Percentiles rank a stretch among this genome's conserved stretches.
Evolutionary conservation across 768 basidiomycete genomes (phyloP).

Genomic region (Agrocybe chaxingu): DNA sequence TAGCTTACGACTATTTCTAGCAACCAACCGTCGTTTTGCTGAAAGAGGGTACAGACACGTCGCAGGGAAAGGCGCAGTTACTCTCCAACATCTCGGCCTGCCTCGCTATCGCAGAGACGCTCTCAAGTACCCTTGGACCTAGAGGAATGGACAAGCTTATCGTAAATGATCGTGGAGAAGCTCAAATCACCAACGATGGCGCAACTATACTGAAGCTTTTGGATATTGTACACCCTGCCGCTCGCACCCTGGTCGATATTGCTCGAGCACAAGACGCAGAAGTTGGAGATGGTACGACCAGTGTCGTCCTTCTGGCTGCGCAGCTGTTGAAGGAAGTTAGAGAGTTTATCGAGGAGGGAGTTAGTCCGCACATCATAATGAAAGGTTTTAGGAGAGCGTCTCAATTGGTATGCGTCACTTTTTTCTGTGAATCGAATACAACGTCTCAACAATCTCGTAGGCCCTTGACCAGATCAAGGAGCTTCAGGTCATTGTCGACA

Average conservation of each 20-base stretch:
- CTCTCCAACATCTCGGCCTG: slow-evolving; percentile 97
- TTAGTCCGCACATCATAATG: slow-evolving; percentile 97
- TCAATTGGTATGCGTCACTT: slow-evolving; percentile 60
- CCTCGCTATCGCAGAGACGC: slow-evolving; percentile 87
- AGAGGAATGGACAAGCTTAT: slow-evolving; percentile 99
- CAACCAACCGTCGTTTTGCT: slow-evolving; percentile 98
- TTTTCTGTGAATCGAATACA: background rate
- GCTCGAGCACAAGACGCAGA: slow-evolving; percentile 98
- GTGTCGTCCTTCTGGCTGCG: slow-evolving; percentile 90
- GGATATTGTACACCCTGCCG: slow-evolving; percentile 97
- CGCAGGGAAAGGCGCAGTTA: slow-evolving; percentile 89
- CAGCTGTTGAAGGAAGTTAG: slow-evolving; percentile 93
- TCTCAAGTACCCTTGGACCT: slow-evolving; percentile 94
- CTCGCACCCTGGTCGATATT: slow-evolving; percentile 96
- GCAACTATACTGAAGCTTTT: slow-evolving; percentile 97
- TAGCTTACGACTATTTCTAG: slow-evolving; percentile 36
- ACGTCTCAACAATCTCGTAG: slow-evolving; percentile 34
- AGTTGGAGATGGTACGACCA: slow-evolving; percentile 97
- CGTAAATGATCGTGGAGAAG: slow-evolving; percentile 89
- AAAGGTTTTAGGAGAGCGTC: slow-evolving; percentile 91
- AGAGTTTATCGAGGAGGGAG: slow-evolving; percentile 91
- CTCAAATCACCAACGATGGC: slow-evolving; percentile 99
- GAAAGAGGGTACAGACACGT: slow-evolving; percentile 93
- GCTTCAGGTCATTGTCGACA: slow-evolving; percentile 88
- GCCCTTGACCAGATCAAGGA: slow-evolving; percentile 84